Base-by-base conservation (phyloP, 1,284 basidiomycete genomes). In the Boletellus deceptivus region DNA sequence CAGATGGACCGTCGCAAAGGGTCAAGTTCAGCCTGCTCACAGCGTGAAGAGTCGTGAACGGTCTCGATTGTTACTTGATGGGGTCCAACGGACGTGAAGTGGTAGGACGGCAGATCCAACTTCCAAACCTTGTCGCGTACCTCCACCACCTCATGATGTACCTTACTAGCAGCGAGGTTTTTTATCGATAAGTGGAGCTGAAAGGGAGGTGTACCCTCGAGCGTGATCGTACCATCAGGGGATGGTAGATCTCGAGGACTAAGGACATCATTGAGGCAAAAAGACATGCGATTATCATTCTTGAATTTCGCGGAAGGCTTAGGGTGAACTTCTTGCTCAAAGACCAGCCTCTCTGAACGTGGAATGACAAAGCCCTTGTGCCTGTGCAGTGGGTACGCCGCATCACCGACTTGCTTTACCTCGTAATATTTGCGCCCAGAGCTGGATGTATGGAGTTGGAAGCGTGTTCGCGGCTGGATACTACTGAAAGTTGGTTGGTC, bases 181-280 rank as follows among this genome's bases (percentile, higher is more conserved):
- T 79, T 89, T 63, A 94, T 83, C 2, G 87, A 83, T 22, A 98
- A 66, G 11, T 81, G 74, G 13, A 98, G 70, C 37, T 74, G 77
- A 76, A 98, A 98, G 0, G 95, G 95, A n/a, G 93, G 84, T n/a
- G 83, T 79, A 29, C 95, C 95, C 48, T 84, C 82, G 8, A 80
- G 76, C 11, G 69, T 68, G 25, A 83, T 61, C 43, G 94, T 72
- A 38, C 80, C 68, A 58, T 91, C 85, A 2, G 71, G 52, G n/a
- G 76, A 72, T 46, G 72, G 60, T 50, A 72, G 59, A 49, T 83
- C 81, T 25, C 76, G 72, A 42, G 82, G 75, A 44, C 71, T 68
- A 57, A 92, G 79, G 1, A 72, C 67, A 55, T 91, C 89, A 60
- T 84, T 78, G 43, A 93, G 74, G 65, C 93, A 97, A 62, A 91